Percentiles rank a stretch among this genome's conserved stretches.
These are phyloP conservation scores for Chrysoporthe puriensis DNA, from an alignment of 2,329 filamentous ascomycete genomes.

Conservation along the genomic window DNA sequence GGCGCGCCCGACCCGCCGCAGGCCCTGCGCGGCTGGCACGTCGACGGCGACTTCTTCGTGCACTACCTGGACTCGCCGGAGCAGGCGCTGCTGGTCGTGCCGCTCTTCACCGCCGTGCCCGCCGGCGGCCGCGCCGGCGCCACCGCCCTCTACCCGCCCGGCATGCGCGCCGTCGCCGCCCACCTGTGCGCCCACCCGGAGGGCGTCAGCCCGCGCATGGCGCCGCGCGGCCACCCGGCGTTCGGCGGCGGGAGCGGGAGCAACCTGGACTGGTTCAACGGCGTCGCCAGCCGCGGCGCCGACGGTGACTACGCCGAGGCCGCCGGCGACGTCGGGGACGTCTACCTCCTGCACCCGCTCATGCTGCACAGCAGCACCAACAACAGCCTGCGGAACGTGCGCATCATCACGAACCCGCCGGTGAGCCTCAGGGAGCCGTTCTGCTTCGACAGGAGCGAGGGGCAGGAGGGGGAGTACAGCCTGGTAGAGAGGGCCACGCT, in stretches of 20 bases:
- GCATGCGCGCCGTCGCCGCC: slow-evolving; percentile 59
- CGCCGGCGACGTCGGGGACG: slow-evolving; percentile 57
- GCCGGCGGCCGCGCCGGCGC: slow-evolving; percentile 57
- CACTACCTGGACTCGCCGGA: slow-evolving; percentile 74
- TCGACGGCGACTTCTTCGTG: slow-evolving; percentile 73
- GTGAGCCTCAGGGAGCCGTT: slow-evolving; percentile 57
- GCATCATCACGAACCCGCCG: slow-evolving; percentile 62
- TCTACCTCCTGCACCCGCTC: slow-evolving; percentile 62
- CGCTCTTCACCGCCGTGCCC: slow-evolving; percentile 66
- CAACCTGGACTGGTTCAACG: slow-evolving; percentile 50
- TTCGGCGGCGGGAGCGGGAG: slow-evolving; percentile 49
- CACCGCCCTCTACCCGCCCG: slow-evolving; percentile 65
- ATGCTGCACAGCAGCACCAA: slow-evolving; percentile 61
- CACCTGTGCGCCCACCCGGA: slow-evolving; percentile 65
- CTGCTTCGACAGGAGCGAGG: slow-evolving; percentile 47
- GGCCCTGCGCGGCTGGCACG: slow-evolving; percentile 65
- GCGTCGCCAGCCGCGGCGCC: slow-evolving; percentile 39
- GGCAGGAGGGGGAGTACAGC: slow-evolving; percentile 50
- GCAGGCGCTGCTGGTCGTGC: slow-evolving; percentile 70
- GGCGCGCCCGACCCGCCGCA: slow-evolving; percentile 54
- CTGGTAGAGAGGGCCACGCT: slow-evolving; percentile 61
- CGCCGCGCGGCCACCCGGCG: slow-evolving; percentile 53
- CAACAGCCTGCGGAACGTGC: slow-evolving; percentile 43
- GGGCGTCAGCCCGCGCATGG: slow-evolving; percentile 69
- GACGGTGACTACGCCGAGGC: slow-evolving; percentile 57